Base-by-base conservation (phyloP, 768 basidiomycete species). In the Daedaleopsis sinensis region DNA sequence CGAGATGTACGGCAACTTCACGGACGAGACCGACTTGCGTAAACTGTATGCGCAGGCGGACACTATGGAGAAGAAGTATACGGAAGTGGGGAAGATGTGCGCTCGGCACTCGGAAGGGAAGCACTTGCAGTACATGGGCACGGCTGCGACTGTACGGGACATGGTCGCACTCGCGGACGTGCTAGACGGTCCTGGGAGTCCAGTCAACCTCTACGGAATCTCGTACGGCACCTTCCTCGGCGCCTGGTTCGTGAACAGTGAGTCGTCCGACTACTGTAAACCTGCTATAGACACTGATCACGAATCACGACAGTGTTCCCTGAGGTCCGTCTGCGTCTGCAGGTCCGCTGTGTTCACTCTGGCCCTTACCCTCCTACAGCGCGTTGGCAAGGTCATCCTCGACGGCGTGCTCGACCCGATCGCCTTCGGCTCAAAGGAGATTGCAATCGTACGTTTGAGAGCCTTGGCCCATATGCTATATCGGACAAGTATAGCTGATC, bases 361-460 rank as follows among this genome's bases (percentile, higher is more conserved):
- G n/a, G n/a, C n/a, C n/a, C n/a, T 13, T 1, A 21, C n/a, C 27
- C 27, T 32, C 7, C 7, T 32, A 32, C n/a, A 57, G 47, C 44
- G 56, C 23, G 46, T 57, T 8, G 56, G 56, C 46, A 21, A 46
- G 8, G 37, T 57, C 3, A 21, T 57, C 32, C 27, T 57, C 5
- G 56, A 57, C 56, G 56, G 56, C n/a, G 32, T 57, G 11, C 24
- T 48, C 36, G 46, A 57, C n/a, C 56, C 56, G 32, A 24, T 57
- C 19, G 15, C 19, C 37, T 46, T 58, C 12, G 47, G 52, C 2
- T 43, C 46, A 5, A 18, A 50, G 19, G 52, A 58, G n/a, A 32
- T 32, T 7, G 27, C 27, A 32, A 32, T 32, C 27, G 27, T 32
- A 32, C 7, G 19, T 46, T 2, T 19, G 46, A 1, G 12, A 23